Evolutionary conservation across 1,139 yeast species (phyloP).

Genomic region (Lipomyces yarrowii): DNA sequence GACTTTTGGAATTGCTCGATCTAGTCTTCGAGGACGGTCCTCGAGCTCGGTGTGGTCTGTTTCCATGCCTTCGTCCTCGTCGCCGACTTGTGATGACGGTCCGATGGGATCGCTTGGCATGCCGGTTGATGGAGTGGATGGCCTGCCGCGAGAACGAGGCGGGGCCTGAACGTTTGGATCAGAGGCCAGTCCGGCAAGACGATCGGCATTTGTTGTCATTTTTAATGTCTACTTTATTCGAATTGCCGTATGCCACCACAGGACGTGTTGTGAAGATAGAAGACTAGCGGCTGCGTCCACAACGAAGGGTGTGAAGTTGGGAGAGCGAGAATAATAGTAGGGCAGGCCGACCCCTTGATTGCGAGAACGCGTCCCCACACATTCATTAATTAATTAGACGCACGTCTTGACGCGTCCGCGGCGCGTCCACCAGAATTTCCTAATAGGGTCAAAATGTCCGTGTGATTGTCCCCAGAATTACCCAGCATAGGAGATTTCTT

Average conservation of each 20-base stretch:
- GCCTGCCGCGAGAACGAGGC: conserved; percentile 6
- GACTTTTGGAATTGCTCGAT: conserved; percentile 69
- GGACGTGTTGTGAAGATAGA: not conserved
- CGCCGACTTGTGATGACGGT: conserved; percentile 12
- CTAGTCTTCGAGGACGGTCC: conserved; percentile 29
- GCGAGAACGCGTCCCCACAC: not conserved
- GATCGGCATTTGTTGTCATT: conserved; percentile 20
- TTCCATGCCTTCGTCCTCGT: conserved; percentile 8
- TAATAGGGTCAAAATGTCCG: not conserved
- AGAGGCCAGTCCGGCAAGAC: conserved; percentile 14
- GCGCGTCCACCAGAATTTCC: not conserved
- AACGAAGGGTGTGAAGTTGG: not conserved
- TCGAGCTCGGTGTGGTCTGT: conserved; percentile 20
- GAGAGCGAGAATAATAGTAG: not conserved
- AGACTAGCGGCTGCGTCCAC: not conserved
- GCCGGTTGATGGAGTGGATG: conserved; percentile 1
- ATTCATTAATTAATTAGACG: not conserved
- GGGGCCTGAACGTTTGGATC: conserved; percentile 16
- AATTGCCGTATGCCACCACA: not conserved
- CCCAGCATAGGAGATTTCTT: no score
- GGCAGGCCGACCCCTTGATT: not conserved
- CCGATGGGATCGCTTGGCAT: not conserved
- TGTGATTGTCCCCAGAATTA: not conserved
- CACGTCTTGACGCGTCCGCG: not conserved
- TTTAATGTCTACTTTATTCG: not conserved